phyloP scores from a whole-genome alignment of 441 rosid genomes.

The Viola pubescens region DNA sequence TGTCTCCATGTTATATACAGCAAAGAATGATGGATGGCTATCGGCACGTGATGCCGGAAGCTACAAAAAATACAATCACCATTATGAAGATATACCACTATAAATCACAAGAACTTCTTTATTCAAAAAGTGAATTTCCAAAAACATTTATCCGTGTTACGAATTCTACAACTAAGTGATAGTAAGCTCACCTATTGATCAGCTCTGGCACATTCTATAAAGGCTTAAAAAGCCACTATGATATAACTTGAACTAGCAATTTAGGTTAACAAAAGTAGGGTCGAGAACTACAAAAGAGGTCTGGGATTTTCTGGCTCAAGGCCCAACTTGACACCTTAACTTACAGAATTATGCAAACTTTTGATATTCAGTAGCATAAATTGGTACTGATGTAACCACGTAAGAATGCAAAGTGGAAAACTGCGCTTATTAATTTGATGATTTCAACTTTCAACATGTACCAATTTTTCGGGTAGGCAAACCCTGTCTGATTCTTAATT shows the following conservation, averaged over 20 bases:
- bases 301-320: not conserved
- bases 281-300: not conserved
- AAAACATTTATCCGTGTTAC: too few species aligned
- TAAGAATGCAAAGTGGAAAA: too few species aligned
- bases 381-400: too few species aligned
- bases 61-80: constrained; percentile 19
- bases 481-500: too few species aligned
- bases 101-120: constrained; percentile 2
- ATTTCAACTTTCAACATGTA: too few species aligned
- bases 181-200: not conserved
- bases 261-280: not conserved
- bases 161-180: not conserved
- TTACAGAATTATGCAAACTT: too few species aligned
- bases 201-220: not conserved
- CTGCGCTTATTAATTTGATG: too few species aligned
- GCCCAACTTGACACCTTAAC: not conserved
- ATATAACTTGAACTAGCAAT: not conserved
- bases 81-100: constrained; percentile 4
- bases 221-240: not conserved
- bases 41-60: constrained; percentile 60
- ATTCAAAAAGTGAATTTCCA: not conserved
- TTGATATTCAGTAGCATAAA: too few species aligned
- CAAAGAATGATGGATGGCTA: constrained; percentile 72
- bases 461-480: too few species aligned
- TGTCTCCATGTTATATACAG: constrained; percentile 95